Conservation (phyloP, 2,329 filamentous ascomycete species). For the Venturia asperata region DNA sequence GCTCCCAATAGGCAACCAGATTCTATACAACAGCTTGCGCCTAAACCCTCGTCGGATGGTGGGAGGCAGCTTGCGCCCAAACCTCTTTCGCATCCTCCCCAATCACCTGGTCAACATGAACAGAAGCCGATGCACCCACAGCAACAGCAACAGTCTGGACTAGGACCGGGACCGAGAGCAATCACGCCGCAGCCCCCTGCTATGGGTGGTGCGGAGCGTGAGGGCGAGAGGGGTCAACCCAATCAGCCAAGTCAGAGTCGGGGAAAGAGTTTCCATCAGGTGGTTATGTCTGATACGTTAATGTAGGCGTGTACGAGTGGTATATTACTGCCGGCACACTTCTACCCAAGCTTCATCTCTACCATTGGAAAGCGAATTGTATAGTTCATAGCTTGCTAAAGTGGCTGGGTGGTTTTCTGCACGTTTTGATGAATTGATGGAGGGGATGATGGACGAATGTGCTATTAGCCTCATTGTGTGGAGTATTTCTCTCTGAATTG, state of each 20-base stretch:
- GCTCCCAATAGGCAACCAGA: not conserved
- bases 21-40: not conserved
- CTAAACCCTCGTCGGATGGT: slow-evolving; percentile 12
- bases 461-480: slow-evolving; percentile 9
- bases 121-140: not conserved
- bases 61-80: slow-evolving; percentile 15
- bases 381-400: not conserved
- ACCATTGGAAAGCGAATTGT: not conserved
- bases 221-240: not conserved
- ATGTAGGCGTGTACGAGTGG: not conserved
- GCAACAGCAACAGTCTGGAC: not conserved
- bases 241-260: slow-evolving; percentile 11
- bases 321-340: not conserved
- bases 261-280: slow-evolving; percentile 14
- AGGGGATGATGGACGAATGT: not conserved
- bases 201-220: slow-evolving; percentile 6
- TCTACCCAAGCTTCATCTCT: not conserved
- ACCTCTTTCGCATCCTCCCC: slow-evolving; percentile 2
- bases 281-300: slow-evolving; percentile 10
- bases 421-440: not conserved
- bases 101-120: slow-evolving; percentile 4
- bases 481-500: not conserved
- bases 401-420: not conserved
- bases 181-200: slow-evolving; percentile 5
- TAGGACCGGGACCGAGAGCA: not conserved